phyloP scores from a whole-genome alignment of 805 yeast species.

The Nakazawaea anatomiae region DNA sequence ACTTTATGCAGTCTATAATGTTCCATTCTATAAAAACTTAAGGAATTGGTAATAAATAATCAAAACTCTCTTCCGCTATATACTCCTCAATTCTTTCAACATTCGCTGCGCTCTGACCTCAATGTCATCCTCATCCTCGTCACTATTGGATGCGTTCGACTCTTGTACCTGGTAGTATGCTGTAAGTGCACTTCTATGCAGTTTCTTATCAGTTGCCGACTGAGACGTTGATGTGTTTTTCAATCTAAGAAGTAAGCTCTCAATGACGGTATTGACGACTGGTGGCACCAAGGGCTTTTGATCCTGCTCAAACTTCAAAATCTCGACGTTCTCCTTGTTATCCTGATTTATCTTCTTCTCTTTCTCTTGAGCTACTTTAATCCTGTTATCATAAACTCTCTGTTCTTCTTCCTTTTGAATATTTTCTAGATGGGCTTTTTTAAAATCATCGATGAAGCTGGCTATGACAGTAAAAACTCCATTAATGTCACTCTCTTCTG shows the following conservation, averaged over 20 bases:
- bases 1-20: no score
- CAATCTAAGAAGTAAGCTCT: conserved; percentile 5
- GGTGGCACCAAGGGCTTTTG: background rate
- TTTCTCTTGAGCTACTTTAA: conserved; percentile 45
- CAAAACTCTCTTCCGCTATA: background rate
- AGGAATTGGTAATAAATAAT: no score
- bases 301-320: background rate
- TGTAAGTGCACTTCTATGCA: conserved; percentile 6
- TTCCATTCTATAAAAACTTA: no score
- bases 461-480: conserved; percentile 75
- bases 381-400: conserved; percentile 68
- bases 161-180: conserved; percentile 9
- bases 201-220: background rate
- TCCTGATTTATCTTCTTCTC: background rate
- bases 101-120: conserved; percentile 9
- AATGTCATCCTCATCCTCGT: conserved; percentile 4
- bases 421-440: conserved; percentile 76
- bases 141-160: background rate
- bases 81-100: conserved; percentile 7
- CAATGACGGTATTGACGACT: background rate
- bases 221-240: background rate
- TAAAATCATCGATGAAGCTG: conserved; percentile 73
- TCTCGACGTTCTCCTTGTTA: conserved; percentile 1
- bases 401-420: conserved; percentile 77
- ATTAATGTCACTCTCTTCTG: conserved; percentile 59